phyloP scores from a whole-genome alignment of 805 yeast genomes.

The Kazachstania kunashirensis region DNA sequence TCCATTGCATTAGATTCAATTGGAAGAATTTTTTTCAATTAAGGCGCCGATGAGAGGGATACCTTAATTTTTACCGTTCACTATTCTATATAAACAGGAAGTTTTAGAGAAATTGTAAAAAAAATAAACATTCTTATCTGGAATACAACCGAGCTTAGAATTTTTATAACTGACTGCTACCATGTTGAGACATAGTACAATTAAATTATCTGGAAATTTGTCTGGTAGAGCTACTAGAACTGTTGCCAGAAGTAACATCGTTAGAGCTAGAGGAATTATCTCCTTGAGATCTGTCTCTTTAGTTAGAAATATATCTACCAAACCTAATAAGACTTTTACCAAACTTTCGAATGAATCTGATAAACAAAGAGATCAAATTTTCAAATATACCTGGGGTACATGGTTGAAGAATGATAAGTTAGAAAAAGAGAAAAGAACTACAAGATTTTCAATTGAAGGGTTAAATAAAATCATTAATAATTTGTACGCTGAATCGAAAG shows the following conservation, averaged over 20 bases:
- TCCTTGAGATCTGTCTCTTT: background rate
- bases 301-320: conserved; percentile 24
- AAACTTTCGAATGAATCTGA: conserved; percentile 51
- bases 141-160: too few species aligned
- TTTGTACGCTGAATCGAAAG: conserved; percentile 32
- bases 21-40: too few species aligned
- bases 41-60: too few species aligned
- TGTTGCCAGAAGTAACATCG: background rate
- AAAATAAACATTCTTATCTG: too few species aligned
- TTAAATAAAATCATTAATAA: conserved; percentile 43
- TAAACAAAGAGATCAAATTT: conserved; percentile 62
- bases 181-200: conserved; percentile 2
- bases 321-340: conserved; percentile 37
- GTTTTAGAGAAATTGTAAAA: too few species aligned
- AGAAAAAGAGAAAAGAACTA: conserved; percentile 68
- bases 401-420: conserved; percentile 75
- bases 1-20: too few species aligned
- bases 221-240: background rate
- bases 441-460: conserved; percentile 76
- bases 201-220: background rate
- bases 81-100: too few species aligned
- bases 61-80: too few species aligned
- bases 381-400: conserved; percentile 89
- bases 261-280: background rate
- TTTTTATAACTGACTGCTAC: too few species aligned